Conservation (phyloP, 768 basidiomycete species). For the Psilocybe cyanescens region DNA sequence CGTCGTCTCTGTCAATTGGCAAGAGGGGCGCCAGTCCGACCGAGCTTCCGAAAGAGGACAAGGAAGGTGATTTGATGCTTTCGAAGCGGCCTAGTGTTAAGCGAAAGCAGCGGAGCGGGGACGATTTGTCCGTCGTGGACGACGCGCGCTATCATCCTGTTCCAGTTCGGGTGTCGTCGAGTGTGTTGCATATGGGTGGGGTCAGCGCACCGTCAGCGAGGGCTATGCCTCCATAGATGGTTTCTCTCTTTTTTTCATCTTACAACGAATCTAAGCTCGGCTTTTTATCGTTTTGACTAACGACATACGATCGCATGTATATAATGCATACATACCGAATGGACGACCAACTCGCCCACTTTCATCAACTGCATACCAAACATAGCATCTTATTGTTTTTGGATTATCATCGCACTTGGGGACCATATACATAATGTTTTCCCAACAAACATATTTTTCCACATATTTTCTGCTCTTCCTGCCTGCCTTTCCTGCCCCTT, state of each 20-base stretch:
- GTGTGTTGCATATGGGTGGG: slow-evolving; percentile 12
- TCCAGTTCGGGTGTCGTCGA: slow-evolving; percentile 7
- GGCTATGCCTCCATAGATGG: slow-evolving; percentile 16
- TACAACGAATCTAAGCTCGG: background rate
- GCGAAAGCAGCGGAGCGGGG: slow-evolving; percentile 26
- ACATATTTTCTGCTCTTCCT: no score
- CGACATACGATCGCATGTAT: background rate
- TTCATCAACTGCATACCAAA: no score
- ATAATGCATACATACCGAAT: no score
- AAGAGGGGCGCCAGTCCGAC: slow-evolving; percentile 78
- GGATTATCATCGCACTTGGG: no score
- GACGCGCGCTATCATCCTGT: slow-evolving; percentile 19
- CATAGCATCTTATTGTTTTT: no score
- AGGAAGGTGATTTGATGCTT: slow-evolving; percentile 54
- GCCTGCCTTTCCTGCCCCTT: no score
- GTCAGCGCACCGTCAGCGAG: slow-evolving; percentile 13
- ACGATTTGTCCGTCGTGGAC: slow-evolving; percentile 18
- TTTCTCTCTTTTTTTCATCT: background rate
- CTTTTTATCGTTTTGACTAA: background rate
- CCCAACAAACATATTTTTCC: no score
- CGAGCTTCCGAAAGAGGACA: slow-evolving; percentile 65
- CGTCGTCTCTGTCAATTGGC: slow-evolving; percentile 41
- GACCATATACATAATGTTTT: no score
- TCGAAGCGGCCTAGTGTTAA: slow-evolving; percentile 75
- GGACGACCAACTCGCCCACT: no score